A percentile compares a stretch with the other conserved stretches of the same genome.
These are phyloP conservation scores for Peronospora destructor DNA, from an alignment of 352 stramenopile species.

Conservation along the genomic window DNA sequence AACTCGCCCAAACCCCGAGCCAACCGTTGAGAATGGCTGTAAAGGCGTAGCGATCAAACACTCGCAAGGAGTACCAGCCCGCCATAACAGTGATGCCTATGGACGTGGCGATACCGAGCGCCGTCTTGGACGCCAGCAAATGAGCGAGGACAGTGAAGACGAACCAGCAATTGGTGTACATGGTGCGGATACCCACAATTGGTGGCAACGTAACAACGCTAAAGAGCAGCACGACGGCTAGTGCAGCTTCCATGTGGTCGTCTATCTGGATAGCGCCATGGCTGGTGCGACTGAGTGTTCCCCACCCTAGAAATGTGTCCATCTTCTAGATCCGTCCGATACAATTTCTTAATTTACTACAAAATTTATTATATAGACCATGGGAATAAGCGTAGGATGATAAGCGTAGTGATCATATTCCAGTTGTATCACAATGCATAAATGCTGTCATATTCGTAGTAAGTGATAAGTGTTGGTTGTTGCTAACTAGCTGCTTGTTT, in stretches of 20 bases:
- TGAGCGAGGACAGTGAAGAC: constrained; percentile 53
- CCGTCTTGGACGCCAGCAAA: constrained; percentile 44
- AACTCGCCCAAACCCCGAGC: constrained; percentile 71
- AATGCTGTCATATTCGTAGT: no score
- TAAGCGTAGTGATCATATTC: no score
- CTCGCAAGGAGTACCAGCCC: constrained; percentile 75
- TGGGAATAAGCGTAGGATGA: no score
- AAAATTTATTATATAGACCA: not conserved
- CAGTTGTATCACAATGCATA: no score
- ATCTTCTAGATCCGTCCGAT: constrained; percentile 11
- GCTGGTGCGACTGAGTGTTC: constrained; percentile 8
- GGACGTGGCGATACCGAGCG: constrained; percentile 64
- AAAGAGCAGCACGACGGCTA: constrained; percentile 55
- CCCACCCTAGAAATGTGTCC: constrained; percentile 25
- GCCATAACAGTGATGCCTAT: constrained; percentile 84
- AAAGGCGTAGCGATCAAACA: constrained; percentile 75
- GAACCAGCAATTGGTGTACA: constrained; percentile 80
- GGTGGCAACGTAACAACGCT: constrained; percentile 46
- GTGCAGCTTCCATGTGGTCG: constrained; percentile 38
- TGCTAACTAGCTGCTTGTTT: constrained; percentile 1
- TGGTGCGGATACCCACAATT: constrained; percentile 52
- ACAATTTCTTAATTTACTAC: not conserved
- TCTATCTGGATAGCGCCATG: constrained; percentile 10
- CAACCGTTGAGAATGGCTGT: constrained; percentile 64
- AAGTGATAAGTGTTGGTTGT: not conserved